These are phyloP conservation scores for Glycyrrhiza uralensis DNA, from an alignment of 306 rosid genomes.

Conservation along the genomic window DNA sequence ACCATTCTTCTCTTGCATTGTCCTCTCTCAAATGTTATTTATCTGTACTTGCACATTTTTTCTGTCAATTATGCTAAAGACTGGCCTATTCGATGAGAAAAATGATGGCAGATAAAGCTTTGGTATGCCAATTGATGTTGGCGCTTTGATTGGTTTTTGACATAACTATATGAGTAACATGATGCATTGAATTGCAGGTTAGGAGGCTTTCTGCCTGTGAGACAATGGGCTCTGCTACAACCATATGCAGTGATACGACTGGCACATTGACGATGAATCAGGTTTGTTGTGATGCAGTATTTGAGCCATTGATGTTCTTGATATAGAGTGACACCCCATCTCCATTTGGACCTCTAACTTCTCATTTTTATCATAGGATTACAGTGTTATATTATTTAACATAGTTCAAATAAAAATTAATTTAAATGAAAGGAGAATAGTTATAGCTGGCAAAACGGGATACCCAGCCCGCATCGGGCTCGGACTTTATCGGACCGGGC, in stretches of 20 bases:
- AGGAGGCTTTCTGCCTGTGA: conserved; percentile 99
- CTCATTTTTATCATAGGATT: too few species aligned
- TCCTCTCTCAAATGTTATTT: not conserved
- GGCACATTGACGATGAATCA: conserved; percentile 88
- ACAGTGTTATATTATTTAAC: too few species aligned
- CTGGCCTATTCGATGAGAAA: conserved; percentile 97
- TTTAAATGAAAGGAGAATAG: too few species aligned
- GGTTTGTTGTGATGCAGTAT: conserved; percentile 42
- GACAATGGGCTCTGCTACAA: conserved; percentile 99
- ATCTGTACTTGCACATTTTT: not conserved
- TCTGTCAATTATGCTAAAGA: conserved; percentile 38
- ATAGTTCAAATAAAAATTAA: too few species aligned
- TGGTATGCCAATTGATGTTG: conserved; percentile 59
- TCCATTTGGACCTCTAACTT: conserved; percentile 12
- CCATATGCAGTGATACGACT: conserved; percentile 97
- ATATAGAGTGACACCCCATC: conserved; percentile 19
- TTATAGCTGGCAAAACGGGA: too few species aligned
- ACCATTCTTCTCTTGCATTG: not conserved
- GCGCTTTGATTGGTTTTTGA: conserved; percentile 6
- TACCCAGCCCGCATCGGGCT: too few species aligned
- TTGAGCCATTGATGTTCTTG: conserved; percentile 11
- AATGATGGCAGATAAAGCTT: conserved; percentile 99
- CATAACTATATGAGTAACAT: not conserved
- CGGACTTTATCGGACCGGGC: too few species aligned
- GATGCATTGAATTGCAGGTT: conserved; percentile 49